A percentile compares a stretch with the other conserved stretches of the same genome.
Conservation (phyloP, 2,329 filamentous ascomycete genomes). For the Curvularia eragrostidis region DNA sequence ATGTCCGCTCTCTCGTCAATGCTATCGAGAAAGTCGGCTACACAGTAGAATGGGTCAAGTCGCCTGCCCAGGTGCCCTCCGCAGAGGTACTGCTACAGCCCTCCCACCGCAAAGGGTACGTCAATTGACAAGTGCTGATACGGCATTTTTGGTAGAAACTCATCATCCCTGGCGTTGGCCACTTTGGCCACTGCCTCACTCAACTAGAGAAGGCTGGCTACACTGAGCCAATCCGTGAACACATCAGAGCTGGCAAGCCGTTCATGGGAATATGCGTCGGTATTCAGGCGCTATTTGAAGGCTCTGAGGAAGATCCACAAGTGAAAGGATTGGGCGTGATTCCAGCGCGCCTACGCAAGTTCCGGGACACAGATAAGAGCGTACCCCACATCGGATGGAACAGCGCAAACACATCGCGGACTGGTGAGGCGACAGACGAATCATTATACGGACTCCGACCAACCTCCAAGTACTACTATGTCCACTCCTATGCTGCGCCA, state of each 20-base stretch:
- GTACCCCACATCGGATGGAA: constrained; percentile 99
- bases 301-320: constrained; percentile 77
- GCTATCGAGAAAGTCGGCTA: constrained; percentile 96
- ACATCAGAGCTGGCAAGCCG: constrained; percentile 90
- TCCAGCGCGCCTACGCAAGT: constrained; percentile 73
- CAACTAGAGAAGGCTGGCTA: constrained; percentile 85
- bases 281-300: constrained; percentile 85
- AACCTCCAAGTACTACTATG: constrained; percentile 96
- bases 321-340: constrained; percentile 80
- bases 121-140: constrained; percentile 47
- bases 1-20: constrained; percentile 94
- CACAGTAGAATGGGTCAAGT: constrained; percentile 87
- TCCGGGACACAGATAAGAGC: constrained; percentile 78
- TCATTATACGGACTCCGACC: constrained; percentile 80
- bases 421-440: constrained; percentile 52
- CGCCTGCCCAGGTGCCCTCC: constrained; percentile 80
- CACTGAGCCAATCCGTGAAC: constrained; percentile 78
- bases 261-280: constrained; percentile 99
- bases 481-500: constrained; percentile 89
- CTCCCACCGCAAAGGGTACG: constrained; percentile 11
- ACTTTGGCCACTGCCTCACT: constrained; percentile 94
- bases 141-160: constrained; percentile 68
- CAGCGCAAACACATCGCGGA: constrained; percentile 70
- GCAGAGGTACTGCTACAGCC: constrained; percentile 70
- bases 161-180: constrained; percentile 93